Conservation (phyloP, 2,329 filamentous ascomycete genomes). For the Hymenoscyphus infarciens region DNA sequence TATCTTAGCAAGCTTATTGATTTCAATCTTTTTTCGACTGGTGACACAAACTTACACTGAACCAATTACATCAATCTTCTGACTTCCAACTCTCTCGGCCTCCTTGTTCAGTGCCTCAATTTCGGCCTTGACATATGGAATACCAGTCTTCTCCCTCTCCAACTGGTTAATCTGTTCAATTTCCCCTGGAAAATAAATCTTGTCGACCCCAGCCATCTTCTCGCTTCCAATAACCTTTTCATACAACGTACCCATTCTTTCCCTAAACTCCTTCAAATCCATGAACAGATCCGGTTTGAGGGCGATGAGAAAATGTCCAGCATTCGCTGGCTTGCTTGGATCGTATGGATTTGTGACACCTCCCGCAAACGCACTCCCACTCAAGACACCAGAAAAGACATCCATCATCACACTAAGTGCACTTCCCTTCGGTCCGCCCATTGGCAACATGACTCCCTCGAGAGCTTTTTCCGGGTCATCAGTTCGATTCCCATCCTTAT, state of each 20-base stretch:
- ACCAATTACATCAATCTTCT: conserved; percentile 16
- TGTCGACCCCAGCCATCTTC: conserved; percentile 52
- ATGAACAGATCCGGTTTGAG: conserved; percentile 75
- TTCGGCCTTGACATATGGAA: conserved; percentile 55
- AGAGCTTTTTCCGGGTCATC: conserved; percentile 69
- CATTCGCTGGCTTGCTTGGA: conserved; percentile 62
- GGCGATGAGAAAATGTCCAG: conserved; percentile 70
- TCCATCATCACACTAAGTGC: conserved; percentile 83
- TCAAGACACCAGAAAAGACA: conserved; percentile 76
- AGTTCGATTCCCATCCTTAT: conserved; percentile 64
- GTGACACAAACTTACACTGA: neutral
- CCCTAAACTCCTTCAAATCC: conserved; percentile 64
- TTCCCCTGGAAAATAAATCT: conserved; percentile 61
- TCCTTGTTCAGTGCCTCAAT: conserved; percentile 54
- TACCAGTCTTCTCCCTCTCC: conserved; percentile 51
- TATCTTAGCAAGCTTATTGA: no score
- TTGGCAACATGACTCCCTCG: conserved; percentile 77
- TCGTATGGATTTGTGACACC: conserved; percentile 76
- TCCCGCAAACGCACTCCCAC: conserved; percentile 74
- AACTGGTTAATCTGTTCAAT: conserved; percentile 54
- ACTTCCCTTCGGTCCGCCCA: conserved; percentile 81
- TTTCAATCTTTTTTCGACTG: neutral
- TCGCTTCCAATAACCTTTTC: conserved; percentile 51
- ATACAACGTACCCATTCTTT: conserved; percentile 55
- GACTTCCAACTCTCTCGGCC: conserved; percentile 42